Base-by-base conservation (phyloP, 768 basidiomycete genomes). In the Tubosaeta sp. region DNA sequence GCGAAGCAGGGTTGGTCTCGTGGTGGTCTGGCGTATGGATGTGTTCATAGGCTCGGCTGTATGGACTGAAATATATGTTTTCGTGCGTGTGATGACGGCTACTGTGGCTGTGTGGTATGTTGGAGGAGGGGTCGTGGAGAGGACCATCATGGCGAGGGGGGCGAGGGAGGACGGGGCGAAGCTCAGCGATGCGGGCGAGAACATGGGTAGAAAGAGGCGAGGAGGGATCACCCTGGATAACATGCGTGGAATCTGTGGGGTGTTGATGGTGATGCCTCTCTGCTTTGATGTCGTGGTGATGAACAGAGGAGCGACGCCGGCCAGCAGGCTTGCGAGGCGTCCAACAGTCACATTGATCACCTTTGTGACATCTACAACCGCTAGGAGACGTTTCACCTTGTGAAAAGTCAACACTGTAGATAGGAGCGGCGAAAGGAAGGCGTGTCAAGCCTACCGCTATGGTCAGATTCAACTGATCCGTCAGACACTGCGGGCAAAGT, bases 161-260 rank as follows among this genome's bases (percentile, higher is more conserved):
- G 10, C 83, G 82, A 5, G 88, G 88, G 33, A 87, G 79, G 17
- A 89, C 83, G 3, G 86, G 84, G 7, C 86, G 82, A 50, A 85
- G 71, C 58, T 84, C 82, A 8, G 83, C 77, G 43, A 84, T 79
- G 52, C 84, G 82, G 8, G 78, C 80, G 12, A 82, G 69, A 51
- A 83, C 78, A 52, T 82, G 78, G 34, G 77, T 71, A 25, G 78
- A 69, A 34, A 71, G 65, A 3, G 59, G 65, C 10, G 64, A 48
- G 1, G 61, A 50, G 53, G 52, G 49, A 45, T 63, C 52, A 12
- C 16, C 46, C 33, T 54, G 47, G 35, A 31, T 12, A 22, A 6
- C 44, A 49, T 48, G 58, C 1, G 59, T 48, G 3, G 47, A 47
- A 10, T 69, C 67, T 14, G 43, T 6, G 38, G 59, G 66, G 27